Base-by-base conservation (phyloP, 2,329 filamentous ascomycete genomes). In the Aspergillus sp. region DNA sequence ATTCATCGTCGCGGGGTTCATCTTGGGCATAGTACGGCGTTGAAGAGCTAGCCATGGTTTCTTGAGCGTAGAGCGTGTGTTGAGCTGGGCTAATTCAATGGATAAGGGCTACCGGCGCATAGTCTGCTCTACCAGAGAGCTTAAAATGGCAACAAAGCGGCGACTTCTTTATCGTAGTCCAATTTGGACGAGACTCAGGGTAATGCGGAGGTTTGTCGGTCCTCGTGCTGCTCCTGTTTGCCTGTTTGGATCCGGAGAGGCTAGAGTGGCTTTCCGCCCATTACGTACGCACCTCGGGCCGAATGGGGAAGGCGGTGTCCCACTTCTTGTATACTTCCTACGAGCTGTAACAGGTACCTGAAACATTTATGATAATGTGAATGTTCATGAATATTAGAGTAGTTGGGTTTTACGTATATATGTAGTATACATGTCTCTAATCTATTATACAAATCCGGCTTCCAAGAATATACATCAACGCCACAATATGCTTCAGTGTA, bases 1-100 rank as follows among this genome's bases (percentile, higher is more conserved):
- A 83, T 62, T 83, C 83, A 69, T 84, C 80, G 60, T 88, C 84
- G 59, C 77, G 80, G 69, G 86, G 86, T 69, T 87, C 83, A 72
- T 84, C 82, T 66, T 80, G 80, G 17, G 77, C 73, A 64, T 79
- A 79, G 58, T 76, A 76, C 48, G 73, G 69, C 51, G 76, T 69
- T 61, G 71, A 68, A 15, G 22, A 27, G 55, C 64, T 76, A 64
- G 72, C 73, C 74, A 71, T 76, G 65, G 50, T 41, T 44, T 37
- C 47, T 12, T 51, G 37, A 47, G 20, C 42, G 13, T 54, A 37
- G 41, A 45, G 52, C 17, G 56, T 51, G 40, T 41, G 56, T 30
- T 30, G 27, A 30, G 27, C 27, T 11, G 27, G 4, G 27, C 27
- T 30, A 9, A 41, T 48, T 20, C 19, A 15, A 20, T 42, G 47